These are phyloP conservation scores for Ramaria sp. DNA, from an alignment of 768 basidiomycete genomes.

Conservation along the genomic window DNA sequence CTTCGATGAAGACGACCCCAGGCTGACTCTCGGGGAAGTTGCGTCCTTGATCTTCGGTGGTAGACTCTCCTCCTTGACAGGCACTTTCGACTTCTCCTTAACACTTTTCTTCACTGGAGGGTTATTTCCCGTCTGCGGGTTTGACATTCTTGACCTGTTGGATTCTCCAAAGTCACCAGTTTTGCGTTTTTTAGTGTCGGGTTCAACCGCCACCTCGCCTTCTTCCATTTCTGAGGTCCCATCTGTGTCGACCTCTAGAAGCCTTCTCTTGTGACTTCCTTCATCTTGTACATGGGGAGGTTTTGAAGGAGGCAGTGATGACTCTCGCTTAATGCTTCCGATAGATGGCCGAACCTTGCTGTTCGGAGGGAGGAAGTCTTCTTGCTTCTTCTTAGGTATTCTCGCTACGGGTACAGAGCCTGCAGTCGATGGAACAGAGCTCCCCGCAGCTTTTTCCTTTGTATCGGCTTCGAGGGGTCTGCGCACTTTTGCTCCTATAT, in stretches of 20 bases:
- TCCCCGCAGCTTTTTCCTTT: not conserved
- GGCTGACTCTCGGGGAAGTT: not conserved
- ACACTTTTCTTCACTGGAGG: not conserved
- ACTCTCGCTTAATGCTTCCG: not conserved
- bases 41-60: not conserved
- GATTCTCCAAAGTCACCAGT: not conserved
- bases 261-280: conserved; percentile 1
- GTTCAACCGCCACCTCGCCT: not conserved
- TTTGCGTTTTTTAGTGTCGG: conserved; percentile 1
- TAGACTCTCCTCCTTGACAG: not conserved
- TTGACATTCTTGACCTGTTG: not conserved
- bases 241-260: not conserved
- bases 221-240: conserved; percentile 5
- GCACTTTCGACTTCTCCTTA: not conserved
- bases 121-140: not conserved
- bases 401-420: not conserved
- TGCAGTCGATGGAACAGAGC: not conserved
- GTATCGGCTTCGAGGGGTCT: not conserved
- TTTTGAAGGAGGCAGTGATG: not conserved
- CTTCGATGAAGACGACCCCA: not conserved
- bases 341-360: not conserved
- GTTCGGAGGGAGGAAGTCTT: not conserved
- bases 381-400: not conserved
- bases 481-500: not conserved
- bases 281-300: not conserved